Evolutionary conservation across 2,329 filamentous ascomycete genomes (phyloP).

Genomic region (Colletotrichum liriopes): DNA sequence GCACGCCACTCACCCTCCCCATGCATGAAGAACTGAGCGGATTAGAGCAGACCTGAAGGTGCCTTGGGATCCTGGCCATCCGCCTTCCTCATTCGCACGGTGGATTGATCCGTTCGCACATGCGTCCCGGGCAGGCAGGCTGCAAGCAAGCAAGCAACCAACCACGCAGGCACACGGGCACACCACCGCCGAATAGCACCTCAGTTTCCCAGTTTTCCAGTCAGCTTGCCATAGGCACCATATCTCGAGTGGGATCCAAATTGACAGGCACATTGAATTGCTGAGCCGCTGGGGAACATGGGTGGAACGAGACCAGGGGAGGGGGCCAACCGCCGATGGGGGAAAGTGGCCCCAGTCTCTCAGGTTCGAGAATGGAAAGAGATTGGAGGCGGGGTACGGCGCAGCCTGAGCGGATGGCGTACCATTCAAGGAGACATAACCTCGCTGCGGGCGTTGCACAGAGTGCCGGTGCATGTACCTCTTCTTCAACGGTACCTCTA

Average conservation of each 20-base stretch:
- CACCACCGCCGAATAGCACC: not conserved
- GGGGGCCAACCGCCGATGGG: constrained; percentile 17
- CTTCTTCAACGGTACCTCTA: constrained; percentile 21
- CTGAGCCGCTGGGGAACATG: constrained; percentile 35
- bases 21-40: not conserved
- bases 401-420: not conserved
- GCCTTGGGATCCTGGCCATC: not conserved
- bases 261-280: constrained; percentile 5
- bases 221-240: not conserved
- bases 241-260: not conserved
- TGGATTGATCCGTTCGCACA: not conserved
- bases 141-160: too few species aligned
- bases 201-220: not conserved
- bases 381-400: constrained; percentile 39
- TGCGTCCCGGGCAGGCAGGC: not conserved
- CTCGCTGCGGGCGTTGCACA: not conserved
- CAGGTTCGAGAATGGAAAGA: constrained; percentile 40
- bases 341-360: constrained; percentile 13
- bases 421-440: constrained; percentile 11
- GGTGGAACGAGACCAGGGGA: constrained; percentile 17
- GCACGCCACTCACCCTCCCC: not conserved
- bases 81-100: not conserved
- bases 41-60: not conserved
- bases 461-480: constrained; percentile 3
- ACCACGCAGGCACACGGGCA: not conserved